Percentiles rank a stretch among this genome's conserved stretches.
Conservation (phyloP, 2,329 filamentous ascomycete species). For the Periconia sp. region DNA sequence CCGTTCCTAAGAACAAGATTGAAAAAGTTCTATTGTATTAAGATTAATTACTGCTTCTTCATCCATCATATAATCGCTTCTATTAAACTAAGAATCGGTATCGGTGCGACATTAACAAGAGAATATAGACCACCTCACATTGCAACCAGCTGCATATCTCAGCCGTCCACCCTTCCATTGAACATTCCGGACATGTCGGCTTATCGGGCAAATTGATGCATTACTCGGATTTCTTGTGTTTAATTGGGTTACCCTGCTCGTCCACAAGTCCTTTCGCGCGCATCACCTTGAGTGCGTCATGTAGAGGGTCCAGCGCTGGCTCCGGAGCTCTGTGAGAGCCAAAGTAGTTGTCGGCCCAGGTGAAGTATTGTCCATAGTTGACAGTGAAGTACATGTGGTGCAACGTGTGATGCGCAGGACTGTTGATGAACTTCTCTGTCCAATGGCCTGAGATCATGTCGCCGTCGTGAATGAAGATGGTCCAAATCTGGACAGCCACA, state of each 20-base stretch:
- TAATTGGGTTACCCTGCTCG: conserved; percentile 46
- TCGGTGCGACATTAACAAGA: too few species aligned
- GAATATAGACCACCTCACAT: too few species aligned
- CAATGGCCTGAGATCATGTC: conserved; percentile 54
- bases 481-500: conserved; percentile 51
- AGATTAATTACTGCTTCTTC: too few species aligned
- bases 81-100: too few species aligned
- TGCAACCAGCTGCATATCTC: too few species aligned
- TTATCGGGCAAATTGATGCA: too few species aligned
- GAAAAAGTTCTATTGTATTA: too few species aligned
- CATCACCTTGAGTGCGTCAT: conserved; percentile 50
- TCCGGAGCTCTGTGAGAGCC: conserved; percentile 49
- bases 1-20: too few species aligned
- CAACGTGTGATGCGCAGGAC: conserved; percentile 52
- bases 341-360: conserved; percentile 51
- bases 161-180: too few species aligned
- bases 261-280: conserved; percentile 50
- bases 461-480: conserved; percentile 54
- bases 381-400: conserved; percentile 55
- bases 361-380: conserved; percentile 56
- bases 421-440: conserved; percentile 53
- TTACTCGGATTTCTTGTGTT: conserved; percentile 15
- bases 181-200: too few species aligned
- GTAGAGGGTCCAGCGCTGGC: conserved; percentile 49
- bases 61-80: too few species aligned